Evolutionary conservation across 352 stramenopile genomes (phyloP), one percentile per base, ranked within the genome.

Genomic region (Phytophthora agathidicida): DNA sequence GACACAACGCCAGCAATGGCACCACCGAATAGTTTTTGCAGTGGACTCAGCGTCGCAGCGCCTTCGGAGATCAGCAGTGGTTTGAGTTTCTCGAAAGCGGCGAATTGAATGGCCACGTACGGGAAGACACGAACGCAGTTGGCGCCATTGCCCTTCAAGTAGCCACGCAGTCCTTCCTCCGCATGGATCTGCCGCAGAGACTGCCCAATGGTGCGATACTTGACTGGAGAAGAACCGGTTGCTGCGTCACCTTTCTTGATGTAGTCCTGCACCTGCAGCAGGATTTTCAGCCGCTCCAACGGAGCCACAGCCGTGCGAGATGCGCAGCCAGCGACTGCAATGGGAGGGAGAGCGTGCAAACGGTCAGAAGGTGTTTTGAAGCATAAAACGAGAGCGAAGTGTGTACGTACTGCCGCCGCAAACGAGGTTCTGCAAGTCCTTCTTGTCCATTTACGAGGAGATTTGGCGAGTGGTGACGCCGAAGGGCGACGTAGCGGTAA

Each of bases 41-140:
- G 11, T 0, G 77, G 38, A 27, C 51, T 83, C 11, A 91, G 50
- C 17, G 52, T 60, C 28, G 71, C 74, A 22, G 73, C 53, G 0
- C 67, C 77, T 3, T 84, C 60, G 11, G 56, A 48, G 24, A 84
- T 52, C 44, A 89, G 38, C 9, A 88, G 7, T 24, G 75, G 75
- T 49, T 86, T 83, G 33, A 89, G 65, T 7, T 73, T 68, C 49
- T 89, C 75, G 23, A 89, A 93, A 33, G 75, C 72, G 20, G 80
- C 78, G 46, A 93, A 91, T 60, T 93, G 79, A 57, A 91, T 88
- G 43, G 82, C 80, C 11, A 86, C 80, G 65, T 94, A 92, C 0
- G 82, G 82, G 33, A 92, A 89, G 33, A 92, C 80, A 22, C 84
- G 84, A 22, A 84, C 72, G 55, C 80, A 91, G 68, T 94, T 94